phyloP scores from a whole-genome alignment of 306 rosid genomes.

The Rubus parviflorus region DNA sequence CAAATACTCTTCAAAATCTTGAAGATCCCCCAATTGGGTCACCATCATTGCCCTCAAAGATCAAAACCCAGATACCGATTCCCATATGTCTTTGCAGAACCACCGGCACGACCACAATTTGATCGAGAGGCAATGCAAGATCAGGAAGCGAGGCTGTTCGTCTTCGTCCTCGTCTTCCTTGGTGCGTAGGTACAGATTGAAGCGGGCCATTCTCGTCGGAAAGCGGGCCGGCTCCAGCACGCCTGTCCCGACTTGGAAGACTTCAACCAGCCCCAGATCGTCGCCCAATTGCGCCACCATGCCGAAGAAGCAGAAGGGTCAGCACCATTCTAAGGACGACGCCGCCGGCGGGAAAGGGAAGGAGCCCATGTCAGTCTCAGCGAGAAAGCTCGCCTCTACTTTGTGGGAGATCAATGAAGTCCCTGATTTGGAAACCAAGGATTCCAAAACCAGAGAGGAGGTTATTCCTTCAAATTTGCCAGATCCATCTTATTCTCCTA shows the following conservation, averaged over 20 bases:
- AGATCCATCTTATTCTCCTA: conserved; percentile 64
- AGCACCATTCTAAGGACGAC: neutral
- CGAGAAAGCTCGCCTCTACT: conserved; percentile 76
- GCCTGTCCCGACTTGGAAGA: conserved; percentile 75
- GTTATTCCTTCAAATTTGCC: conserved; percentile 37
- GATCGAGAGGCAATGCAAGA: conserved; percentile 40
- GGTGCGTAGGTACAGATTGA: conserved; percentile 50
- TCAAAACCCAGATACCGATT: neutral
- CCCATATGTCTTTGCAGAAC: conserved; percentile 50
- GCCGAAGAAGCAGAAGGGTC: conserved; percentile 12
- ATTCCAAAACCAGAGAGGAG: conserved; percentile 42
- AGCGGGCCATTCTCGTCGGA: conserved; percentile 51
- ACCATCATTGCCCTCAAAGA: conserved; percentile 1
- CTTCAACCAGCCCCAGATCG: conserved; percentile 20
- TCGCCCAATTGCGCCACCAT: conserved; percentile 4
- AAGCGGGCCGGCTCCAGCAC: conserved; percentile 63
- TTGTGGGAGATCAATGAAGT: conserved; percentile 73
- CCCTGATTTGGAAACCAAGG: conserved; percentile 38
- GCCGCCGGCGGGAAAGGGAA: conserved; percentile 31
- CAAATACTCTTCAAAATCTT: conserved; percentile 28
- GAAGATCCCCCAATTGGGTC: conserved; percentile 14
- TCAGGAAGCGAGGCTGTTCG: conserved; percentile 63
- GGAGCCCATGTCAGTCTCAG: conserved; percentile 45
- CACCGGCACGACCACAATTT: conserved; percentile 3
- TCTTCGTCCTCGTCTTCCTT: conserved; percentile 61